Conservation (phyloP, 768 basidiomycete species). For the Amanita rubescens region DNA sequence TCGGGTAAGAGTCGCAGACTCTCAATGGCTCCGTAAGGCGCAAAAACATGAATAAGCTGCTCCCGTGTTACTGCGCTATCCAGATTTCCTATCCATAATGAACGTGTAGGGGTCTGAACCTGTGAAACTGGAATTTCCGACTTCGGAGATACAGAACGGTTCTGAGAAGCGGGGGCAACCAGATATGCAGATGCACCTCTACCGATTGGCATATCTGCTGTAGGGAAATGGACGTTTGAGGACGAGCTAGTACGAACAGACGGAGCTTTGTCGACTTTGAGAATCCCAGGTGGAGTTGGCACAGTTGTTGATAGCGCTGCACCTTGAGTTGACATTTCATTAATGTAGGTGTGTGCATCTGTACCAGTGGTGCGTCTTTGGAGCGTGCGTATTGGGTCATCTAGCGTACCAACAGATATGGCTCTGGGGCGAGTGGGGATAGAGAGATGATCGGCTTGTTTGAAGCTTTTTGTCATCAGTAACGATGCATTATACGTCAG, state of each 20-base stretch:
- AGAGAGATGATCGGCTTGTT: conserved; percentile 59
- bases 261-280: conserved; percentile 53
- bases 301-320: conserved; percentile 29
- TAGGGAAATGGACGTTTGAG: conserved; percentile 63
- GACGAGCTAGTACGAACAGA: conserved; percentile 39
- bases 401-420: conserved; percentile 83
- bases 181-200: conserved; percentile 60
- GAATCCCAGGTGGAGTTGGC: conserved; percentile 41
- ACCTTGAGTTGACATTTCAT: conserved; percentile 41
- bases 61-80: conserved; percentile 93
- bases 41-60: conserved; percentile 92
- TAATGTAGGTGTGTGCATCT: conserved; percentile 54
- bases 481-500: conserved; percentile 47
- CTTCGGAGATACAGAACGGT: conserved; percentile 79
- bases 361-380: conserved; percentile 52
- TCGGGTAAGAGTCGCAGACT: conserved; percentile 91
- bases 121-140: conserved; percentile 64
- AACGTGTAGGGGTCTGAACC: conserved; percentile 89
- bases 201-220: conserved; percentile 43
- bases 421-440: conserved; percentile 62
- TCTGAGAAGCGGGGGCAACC: conserved; percentile 58
- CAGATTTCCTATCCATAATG: conserved; percentile 97
- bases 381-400: conserved; percentile 66
- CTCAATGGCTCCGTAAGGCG: conserved; percentile 95
- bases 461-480: conserved; percentile 68